phyloP scores from a whole-genome alignment of 164 flowering plant genomes.

The Nymphaea colorata region DNA sequence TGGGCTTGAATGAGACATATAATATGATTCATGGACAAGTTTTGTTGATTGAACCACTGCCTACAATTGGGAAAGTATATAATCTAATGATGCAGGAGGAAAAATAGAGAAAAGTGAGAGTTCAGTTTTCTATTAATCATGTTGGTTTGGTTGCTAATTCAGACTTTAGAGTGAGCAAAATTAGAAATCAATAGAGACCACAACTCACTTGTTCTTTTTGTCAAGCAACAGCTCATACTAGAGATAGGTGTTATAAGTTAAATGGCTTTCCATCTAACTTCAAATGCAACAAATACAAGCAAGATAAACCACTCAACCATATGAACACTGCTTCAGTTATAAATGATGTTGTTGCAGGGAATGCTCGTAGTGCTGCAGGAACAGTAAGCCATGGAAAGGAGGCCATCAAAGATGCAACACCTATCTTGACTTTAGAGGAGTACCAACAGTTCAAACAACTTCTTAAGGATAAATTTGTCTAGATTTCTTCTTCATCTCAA shows the following conservation, averaged over 20 bases:
- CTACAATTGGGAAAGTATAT: neutral
- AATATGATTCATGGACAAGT: neutral
- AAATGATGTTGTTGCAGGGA: neutral
- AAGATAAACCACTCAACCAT: too few species aligned
- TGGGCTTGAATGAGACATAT: constrained; percentile 5
- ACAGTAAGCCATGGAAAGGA: neutral
- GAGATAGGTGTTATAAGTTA: neutral
- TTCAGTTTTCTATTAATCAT: neutral
- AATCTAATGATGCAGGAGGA: constrained; percentile 4
- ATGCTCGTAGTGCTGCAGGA: neutral
- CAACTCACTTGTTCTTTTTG: neutral
- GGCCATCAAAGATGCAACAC: neutral
- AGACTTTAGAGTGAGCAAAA: neutral
- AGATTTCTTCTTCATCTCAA: neutral
- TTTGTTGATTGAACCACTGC: neutral
- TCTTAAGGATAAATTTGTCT: neutral
- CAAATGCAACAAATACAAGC: too few species aligned
- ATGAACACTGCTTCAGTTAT: neutral
- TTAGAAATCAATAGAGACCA: neutral
- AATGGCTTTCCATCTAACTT: neutral
- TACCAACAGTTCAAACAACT: neutral
- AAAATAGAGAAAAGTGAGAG: neutral
- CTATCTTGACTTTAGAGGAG: neutral
- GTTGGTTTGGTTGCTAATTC: neutral
- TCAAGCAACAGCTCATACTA: neutral